Base-by-base conservation (phyloP, 1,139 yeast species). In the Meyerozyma athensensis region DNA sequence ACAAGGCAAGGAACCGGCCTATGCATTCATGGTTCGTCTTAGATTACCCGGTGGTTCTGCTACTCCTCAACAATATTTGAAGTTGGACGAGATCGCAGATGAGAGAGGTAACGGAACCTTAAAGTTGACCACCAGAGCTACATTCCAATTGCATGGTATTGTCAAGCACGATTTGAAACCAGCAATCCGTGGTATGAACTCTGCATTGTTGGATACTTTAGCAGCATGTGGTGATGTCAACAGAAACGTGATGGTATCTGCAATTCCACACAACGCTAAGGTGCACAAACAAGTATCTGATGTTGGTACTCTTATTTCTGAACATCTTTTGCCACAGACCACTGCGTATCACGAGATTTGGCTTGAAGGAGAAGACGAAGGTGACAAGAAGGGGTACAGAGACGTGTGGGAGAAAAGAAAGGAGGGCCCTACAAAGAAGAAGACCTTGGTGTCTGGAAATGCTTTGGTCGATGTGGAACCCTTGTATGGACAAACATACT, bases 201-300 rank as follows among this genome's bases (percentile, higher is more conserved):
- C 95, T 18, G 84, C 82, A 9, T 74, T 90, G 52, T 76, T 92
- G 80, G 97, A 92, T 58, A 90, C 97, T 10, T 76, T 92, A 43
- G 97, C 96, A 45, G 98, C 97, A 2, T 90, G 97, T 73, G 98
- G 98, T 71, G 98, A 92, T 68, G 97, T 90, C 32, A 86, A 87
- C 66, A 85, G 97, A 76, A 90, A 90, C 58, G 97, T 90, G 36
- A 90, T 90, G 81, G 74, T 86, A 40, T 79, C 94, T 44, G 96
- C 96, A 9, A 71, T 87, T 36, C 97, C 97, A 18, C 77, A 76
- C 34, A 87, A 87, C 56, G 86, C 92, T 36, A 81, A 81, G 56
- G 74, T 90, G 39, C 97, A 90, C 59, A 65, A 69, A 26, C 94
- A 89, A 63, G 74, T 90, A 47, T 72, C 82, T 32, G 68, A 71